Conservation (phyloP, 2,329 filamentous ascomycete species). For the Verticillium klebahnii region DNA sequence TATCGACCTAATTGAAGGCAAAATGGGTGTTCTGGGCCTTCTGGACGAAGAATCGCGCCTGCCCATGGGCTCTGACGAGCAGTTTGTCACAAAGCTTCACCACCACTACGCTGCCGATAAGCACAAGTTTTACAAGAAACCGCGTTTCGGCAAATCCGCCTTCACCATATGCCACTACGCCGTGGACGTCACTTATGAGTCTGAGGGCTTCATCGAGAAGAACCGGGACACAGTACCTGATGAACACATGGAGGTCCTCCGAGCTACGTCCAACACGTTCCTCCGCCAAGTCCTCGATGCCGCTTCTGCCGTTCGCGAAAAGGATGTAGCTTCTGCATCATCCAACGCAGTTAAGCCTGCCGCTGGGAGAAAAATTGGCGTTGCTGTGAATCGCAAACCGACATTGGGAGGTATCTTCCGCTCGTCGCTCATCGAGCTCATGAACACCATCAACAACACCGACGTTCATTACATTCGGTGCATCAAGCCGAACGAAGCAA, state of each 20-base stretch:
- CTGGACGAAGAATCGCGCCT: constrained; percentile 94
- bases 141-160: constrained; percentile 91
- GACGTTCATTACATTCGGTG: constrained; percentile 99
- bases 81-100: constrained; percentile 94
- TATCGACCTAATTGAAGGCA: constrained; percentile 97
- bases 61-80: constrained; percentile 95
- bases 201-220: constrained; percentile 98
- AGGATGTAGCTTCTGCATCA: constrained; percentile 64
- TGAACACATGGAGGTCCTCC: constrained; percentile 92
- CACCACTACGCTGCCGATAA: constrained; percentile 89
- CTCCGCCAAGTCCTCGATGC: constrained; percentile 79
- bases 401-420: constrained; percentile 98
- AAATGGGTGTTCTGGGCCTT: constrained; percentile 85
- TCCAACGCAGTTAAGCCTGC: constrained; percentile 74
- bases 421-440: constrained; percentile 94
- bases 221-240: constrained; percentile 98
- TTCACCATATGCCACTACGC: constrained; percentile 99
- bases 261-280: constrained; percentile 79
- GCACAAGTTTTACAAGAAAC: constrained; percentile 98
- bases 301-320: constrained; percentile 82
- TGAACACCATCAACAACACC: constrained; percentile 95
- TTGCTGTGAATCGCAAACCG: constrained; percentile 91
- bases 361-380: constrained; percentile 80
- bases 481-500: constrained; percentile 97
- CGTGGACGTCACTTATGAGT: constrained; percentile 96